Percentiles rank a stretch among this genome's conserved stretches.
Conservation (phyloP, 768 basidiomycete species). For the Boletus reticuloceps region DNA sequence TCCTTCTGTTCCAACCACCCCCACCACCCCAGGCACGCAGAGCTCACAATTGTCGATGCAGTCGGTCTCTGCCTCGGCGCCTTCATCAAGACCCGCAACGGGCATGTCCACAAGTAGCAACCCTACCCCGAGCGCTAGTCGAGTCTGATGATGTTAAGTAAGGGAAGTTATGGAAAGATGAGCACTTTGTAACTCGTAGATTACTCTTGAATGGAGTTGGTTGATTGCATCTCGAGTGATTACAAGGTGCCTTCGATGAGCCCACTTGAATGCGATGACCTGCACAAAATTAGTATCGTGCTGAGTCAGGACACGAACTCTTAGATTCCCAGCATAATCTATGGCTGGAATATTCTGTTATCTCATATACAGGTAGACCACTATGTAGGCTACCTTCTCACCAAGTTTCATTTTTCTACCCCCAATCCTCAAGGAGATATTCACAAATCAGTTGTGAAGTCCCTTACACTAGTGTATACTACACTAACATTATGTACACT, state of each 20-base stretch:
- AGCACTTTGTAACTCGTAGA: constrained; percentile 10
- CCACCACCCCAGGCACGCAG: background rate
- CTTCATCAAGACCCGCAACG: background rate
- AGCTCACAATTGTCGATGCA: background rate
- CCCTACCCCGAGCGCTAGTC: background rate
- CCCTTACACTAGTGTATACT: too few species aligned
- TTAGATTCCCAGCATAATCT: too few species aligned
- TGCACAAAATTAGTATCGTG: too few species aligned
- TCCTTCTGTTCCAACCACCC: background rate
- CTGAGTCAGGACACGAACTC: too few species aligned
- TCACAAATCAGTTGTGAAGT: too few species aligned
- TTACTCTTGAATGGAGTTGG: constrained; percentile 22
- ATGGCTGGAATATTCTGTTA: too few species aligned
- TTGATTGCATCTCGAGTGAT: constrained; percentile 25
- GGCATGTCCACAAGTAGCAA: background rate
- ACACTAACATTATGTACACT: too few species aligned
- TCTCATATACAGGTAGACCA: too few species aligned
- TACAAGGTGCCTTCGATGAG: constrained; percentile 25
- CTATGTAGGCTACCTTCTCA: too few species aligned
- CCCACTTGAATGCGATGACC: too few species aligned
- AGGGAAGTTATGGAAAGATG: background rate
- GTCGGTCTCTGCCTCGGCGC: background rate
- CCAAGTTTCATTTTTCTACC: too few species aligned
- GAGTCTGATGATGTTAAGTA: constrained; percentile 7
- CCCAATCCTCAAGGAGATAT: too few species aligned